These are phyloP conservation scores for Hippophae gyantsensis DNA, from an alignment of 306 rosid species.

Conservation along the genomic window DNA sequence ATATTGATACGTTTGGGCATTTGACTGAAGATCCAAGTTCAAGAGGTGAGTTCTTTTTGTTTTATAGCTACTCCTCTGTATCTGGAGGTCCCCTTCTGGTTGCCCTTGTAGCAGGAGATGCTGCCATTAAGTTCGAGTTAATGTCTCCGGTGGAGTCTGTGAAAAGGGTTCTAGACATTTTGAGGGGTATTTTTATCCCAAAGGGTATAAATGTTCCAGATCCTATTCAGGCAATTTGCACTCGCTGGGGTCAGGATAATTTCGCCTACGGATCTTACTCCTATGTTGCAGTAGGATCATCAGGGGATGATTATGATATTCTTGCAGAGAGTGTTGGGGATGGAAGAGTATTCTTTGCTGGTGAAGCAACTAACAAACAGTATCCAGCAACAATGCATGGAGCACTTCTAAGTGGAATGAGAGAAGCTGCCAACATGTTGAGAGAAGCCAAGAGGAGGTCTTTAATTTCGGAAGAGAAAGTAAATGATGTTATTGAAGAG, in stretches of 20 bases:
- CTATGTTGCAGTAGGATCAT: constrained; percentile 80
- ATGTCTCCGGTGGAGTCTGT: constrained; percentile 87
- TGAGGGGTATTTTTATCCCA: constrained; percentile 59
- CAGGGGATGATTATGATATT: constrained; percentile 79
- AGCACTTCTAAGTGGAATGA: constrained; percentile 86
- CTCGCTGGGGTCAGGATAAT: constrained; percentile 81
- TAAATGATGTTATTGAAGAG: constrained; percentile 16
- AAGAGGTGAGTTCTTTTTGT: constrained; percentile 88
- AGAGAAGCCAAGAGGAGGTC: constrained; percentile 59
- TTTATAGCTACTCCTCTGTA: constrained; percentile 81
- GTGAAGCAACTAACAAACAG: constrained; percentile 82
- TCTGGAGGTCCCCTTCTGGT: constrained; percentile 84
- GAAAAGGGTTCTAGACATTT: constrained; percentile 56
- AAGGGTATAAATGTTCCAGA: constrained; percentile 77
- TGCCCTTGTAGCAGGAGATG: constrained; percentile 86
- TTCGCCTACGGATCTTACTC: constrained; percentile 71
- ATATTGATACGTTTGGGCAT: constrained; percentile 82
- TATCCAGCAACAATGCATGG: constrained; percentile 97
- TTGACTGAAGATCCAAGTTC: constrained; percentile 69
- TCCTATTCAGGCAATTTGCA: constrained; percentile 70
- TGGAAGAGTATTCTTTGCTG: constrained; percentile 78
- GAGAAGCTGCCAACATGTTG: constrained; percentile 84
- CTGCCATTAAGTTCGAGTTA: constrained; percentile 76
- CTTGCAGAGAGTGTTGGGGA: constrained; percentile 70
- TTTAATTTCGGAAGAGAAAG: constrained; percentile 17